Evolutionary conservation across 345 rosid genomes (phyloP).

Genomic region (Arabidopsis arenosa): DNA sequence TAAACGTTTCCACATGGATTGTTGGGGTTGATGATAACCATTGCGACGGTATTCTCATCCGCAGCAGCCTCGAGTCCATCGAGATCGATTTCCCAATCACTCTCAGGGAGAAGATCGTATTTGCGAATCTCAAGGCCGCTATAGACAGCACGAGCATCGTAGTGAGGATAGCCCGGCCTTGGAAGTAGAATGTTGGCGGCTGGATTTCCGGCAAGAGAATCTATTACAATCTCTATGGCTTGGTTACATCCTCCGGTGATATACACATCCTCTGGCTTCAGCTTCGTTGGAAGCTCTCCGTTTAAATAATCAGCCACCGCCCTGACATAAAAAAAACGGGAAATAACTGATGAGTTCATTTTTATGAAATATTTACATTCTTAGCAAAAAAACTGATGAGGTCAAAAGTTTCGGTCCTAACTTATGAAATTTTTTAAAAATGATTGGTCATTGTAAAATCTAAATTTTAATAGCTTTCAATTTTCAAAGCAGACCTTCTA

Average conservation of each 20-base stretch:
- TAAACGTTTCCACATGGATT: slow-evolving; percentile 47
- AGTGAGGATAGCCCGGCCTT: slow-evolving; percentile 47
- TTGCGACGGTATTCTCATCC: slow-evolving; percentile 61
- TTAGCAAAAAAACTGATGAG: no score
- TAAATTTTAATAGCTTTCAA: background rate
- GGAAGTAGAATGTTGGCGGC: slow-evolving; percentile 54
- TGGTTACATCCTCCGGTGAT: slow-evolving; percentile 58
- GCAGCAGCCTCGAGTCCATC: slow-evolving; percentile 51
- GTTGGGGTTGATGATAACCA: slow-evolving; percentile 57
- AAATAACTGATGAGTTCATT: background rate
- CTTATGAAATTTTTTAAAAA: no score
- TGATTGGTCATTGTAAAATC: no score
- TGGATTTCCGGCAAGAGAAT: slow-evolving; percentile 48
- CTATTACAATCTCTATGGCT: slow-evolving; percentile 53
- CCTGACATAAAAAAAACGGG: slow-evolving; percentile 21
- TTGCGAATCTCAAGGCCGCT: slow-evolving; percentile 48
- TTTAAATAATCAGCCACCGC: slow-evolving; percentile 57
- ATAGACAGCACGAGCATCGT: slow-evolving; percentile 43
- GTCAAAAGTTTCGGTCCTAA: no score
- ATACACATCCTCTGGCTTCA: slow-evolving; percentile 56
- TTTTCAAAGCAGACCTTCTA: slow-evolving; percentile 46
- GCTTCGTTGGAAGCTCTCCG: slow-evolving; percentile 47
- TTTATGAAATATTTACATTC: no score
- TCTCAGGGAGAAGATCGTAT: slow-evolving; percentile 56
- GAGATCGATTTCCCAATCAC: slow-evolving; percentile 63